Percentiles rank a stretch among this genome's conserved stretches.
Conservation (phyloP, 2,329 filamentous ascomycete species). For the Fusarium torreyae region DNA sequence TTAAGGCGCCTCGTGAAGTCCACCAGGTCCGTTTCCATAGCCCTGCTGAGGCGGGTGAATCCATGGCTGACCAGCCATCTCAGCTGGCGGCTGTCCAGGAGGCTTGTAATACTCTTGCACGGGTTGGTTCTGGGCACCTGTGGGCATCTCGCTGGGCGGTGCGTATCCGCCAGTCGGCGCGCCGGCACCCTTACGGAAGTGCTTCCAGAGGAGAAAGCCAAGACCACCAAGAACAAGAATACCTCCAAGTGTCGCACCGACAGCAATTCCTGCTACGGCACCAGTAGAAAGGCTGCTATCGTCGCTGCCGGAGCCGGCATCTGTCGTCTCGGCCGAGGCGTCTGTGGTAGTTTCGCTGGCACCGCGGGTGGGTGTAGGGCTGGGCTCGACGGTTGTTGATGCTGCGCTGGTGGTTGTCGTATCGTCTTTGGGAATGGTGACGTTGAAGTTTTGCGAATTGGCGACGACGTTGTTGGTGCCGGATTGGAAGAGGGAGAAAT, state of each 20-base stretch:
- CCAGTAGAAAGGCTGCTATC: slow-evolving; percentile 36
- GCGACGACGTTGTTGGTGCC: slow-evolving; percentile 30
- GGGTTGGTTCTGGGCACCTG: slow-evolving; percentile 14
- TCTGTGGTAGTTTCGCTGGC: slow-evolving; percentile 15
- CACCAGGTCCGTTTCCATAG: slow-evolving; percentile 21
- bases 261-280: slow-evolving; percentile 47
- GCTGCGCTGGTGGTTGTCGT: slow-evolving; percentile 13
- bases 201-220: slow-evolving; percentile 47
- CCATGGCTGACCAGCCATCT: slow-evolving; percentile 33
- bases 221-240: slow-evolving; percentile 31
- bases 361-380: slow-evolving; percentile 1
- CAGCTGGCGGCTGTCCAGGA: slow-evolving; percentile 19
- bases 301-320: neutral
- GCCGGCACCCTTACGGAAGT: slow-evolving; percentile 22
- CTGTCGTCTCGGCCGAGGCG: neutral
- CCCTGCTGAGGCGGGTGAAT: slow-evolving; percentile 19
- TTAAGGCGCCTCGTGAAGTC: slow-evolving; percentile 38
- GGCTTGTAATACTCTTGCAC: slow-evolving; percentile 33
- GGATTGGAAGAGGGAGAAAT: slow-evolving; percentile 32
- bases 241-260: slow-evolving; percentile 44
- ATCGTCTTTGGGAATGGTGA: slow-evolving; percentile 24
- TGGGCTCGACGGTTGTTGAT: slow-evolving; percentile 10
- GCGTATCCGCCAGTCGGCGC: slow-evolving; percentile 8
- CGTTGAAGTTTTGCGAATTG: slow-evolving; percentile 44
- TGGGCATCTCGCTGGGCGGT: slow-evolving; percentile 11